phyloP scores from a whole-genome alignment of 148 eudicot genomes.

The Chenopodium berlandieri region DNA sequence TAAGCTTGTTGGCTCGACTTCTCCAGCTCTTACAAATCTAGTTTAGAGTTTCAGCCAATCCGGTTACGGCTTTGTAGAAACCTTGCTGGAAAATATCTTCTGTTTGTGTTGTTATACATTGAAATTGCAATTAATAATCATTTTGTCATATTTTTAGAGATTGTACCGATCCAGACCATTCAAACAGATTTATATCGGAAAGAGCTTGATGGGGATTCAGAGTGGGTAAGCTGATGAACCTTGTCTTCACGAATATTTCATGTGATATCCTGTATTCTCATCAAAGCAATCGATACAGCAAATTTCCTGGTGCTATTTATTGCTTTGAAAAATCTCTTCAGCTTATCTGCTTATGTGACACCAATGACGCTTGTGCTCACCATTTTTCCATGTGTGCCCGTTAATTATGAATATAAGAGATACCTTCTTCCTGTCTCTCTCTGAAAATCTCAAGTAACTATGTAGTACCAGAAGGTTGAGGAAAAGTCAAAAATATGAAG shows the following conservation, averaged over 20 bases:
- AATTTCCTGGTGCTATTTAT: neutral
- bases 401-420: neutral
- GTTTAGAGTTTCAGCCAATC: neutral
- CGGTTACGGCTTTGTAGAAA: neutral
- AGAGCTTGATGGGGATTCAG: slow-evolving; percentile 82
- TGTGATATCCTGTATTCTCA: neutral
- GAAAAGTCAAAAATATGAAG: neutral
- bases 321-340: neutral
- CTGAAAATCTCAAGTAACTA: neutral
- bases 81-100: neutral
- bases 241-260: slow-evolving; percentile 2
- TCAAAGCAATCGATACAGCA: neutral
- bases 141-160: slow-evolving; percentile 44
- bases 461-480: neutral
- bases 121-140: neutral
- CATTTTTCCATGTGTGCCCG: neutral
- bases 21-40: neutral
- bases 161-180: slow-evolving; percentile 58
- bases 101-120: neutral
- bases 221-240: slow-evolving; percentile 70
- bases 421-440: neutral
- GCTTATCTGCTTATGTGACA: neutral
- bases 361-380: neutral
- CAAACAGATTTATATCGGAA: slow-evolving; percentile 79
- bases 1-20: neutral